A percentile compares a stretch with the other conserved stretches of the same genome.
These are phyloP conservation scores for Candida michaelii DNA, from an alignment of 805 yeast genomes.

Conservation along the genomic window DNA sequence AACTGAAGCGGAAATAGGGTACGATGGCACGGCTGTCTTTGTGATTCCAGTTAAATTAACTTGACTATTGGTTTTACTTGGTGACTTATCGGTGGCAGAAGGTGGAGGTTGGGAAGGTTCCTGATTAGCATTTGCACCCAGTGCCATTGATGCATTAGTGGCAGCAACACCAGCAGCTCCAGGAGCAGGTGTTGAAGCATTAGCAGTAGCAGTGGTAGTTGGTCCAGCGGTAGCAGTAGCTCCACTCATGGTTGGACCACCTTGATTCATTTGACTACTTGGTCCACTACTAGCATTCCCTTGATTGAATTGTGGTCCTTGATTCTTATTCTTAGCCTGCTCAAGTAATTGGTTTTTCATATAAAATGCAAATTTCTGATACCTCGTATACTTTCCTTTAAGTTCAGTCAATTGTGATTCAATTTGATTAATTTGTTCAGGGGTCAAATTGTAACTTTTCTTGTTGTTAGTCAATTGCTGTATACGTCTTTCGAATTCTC, in stretches of 20 bases:
- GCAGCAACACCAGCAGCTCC: slow-evolving; percentile 14
- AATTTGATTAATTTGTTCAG: slow-evolving; percentile 45
- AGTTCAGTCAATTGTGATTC: slow-evolving; percentile 50
- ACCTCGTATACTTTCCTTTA: slow-evolving; percentile 47
- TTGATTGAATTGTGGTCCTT: slow-evolving; percentile 8
- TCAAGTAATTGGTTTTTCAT: slow-evolving; percentile 43
- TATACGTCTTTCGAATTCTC: slow-evolving; percentile 50
- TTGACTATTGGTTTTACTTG: slow-evolving; percentile 14
- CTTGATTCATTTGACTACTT: slow-evolving; percentile 1
- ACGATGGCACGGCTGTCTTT: slow-evolving; percentile 59
- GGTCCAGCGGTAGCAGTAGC: slow-evolving; percentile 7
- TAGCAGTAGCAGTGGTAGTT: slow-evolving; percentile 10
- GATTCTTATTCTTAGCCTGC: slow-evolving; percentile 21
- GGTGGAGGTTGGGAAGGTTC: slow-evolving; percentile 5
- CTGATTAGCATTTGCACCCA: neutral
- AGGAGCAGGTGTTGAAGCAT: slow-evolving; percentile 10
- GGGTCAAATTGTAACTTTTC: slow-evolving; percentile 41
- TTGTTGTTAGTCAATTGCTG: slow-evolving; percentile 51
- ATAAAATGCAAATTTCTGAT: slow-evolving; percentile 50
- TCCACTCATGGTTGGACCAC: slow-evolving; percentile 9
- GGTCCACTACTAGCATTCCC: neutral
- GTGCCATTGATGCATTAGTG: slow-evolving; percentile 8
- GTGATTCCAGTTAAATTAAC: slow-evolving; percentile 41
- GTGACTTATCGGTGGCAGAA: slow-evolving; percentile 14
- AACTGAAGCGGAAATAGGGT: slow-evolving; percentile 70